Conservation (phyloP, 345 rosid species). For the Ailanthus altissimus region DNA sequence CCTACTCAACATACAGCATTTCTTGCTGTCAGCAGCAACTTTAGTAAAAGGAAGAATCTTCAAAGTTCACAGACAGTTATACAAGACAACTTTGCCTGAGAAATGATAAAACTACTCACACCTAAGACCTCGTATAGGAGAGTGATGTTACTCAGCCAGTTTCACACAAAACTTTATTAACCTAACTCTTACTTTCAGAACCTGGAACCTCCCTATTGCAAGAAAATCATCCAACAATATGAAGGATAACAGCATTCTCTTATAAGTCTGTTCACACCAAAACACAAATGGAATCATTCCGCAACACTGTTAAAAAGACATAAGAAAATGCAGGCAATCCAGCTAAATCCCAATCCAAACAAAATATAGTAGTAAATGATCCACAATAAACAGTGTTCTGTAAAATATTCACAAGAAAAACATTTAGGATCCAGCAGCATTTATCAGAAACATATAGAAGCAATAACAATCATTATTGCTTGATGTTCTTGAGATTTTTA, state of each 20-base stretch:
- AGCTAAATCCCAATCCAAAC: not conserved
- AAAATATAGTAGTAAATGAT: not conserved
- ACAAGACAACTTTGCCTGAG: not conserved
- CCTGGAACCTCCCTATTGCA: not conserved
- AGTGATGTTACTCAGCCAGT: not conserved
- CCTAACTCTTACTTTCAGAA: not conserved
- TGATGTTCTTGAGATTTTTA: slow-evolving; percentile 43
- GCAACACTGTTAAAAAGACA: not conserved
- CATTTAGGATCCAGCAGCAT: not conserved
- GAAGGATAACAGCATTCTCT: not conserved
- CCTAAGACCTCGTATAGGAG: not conserved
- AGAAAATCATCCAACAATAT: not conserved
- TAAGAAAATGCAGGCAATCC: not conserved
- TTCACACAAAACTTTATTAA: not conserved
- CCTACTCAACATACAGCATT: not conserved
- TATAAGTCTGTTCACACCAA: not conserved
- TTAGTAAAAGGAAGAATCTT: not conserved
- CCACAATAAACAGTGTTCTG: not conserved
- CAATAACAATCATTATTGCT: not conserved
- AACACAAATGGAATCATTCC: not conserved
- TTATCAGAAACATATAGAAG: not conserved
- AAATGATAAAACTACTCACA: not conserved
- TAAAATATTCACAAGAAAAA: not conserved
- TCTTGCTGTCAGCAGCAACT: not conserved
- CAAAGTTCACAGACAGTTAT: not conserved